Evolutionary conservation across 2,329 filamentous ascomycete genomes (phyloP), one percentile per base, ranked within the genome.

Genomic region (Epichloe sp.): DNA sequence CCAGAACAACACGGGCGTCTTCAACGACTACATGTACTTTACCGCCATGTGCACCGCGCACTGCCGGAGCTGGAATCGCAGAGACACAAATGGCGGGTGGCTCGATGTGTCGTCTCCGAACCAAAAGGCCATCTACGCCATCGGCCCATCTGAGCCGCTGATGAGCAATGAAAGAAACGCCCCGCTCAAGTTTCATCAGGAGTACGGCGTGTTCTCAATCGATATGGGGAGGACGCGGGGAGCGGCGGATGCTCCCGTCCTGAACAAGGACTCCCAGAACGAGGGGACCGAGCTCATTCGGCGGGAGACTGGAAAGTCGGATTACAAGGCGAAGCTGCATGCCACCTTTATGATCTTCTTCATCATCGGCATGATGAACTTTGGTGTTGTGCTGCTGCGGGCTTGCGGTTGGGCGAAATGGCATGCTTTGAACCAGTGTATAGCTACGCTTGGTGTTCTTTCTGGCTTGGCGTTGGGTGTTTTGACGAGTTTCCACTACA

Each of bases 171-270:
- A 66, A 37, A 49, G 59, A 2, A 63, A 64, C 11, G 75, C 73
- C 0, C 64, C 65, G 11, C 67, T 82, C 50, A 71, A 71, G 58
- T 71, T 73, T 42, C 80, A 83, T 60, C 60, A 65, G 42, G 69
- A 68, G 44, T 78, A 76, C 56, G 79, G 80, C 44, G 62, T 63
- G 6, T 83, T 83, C 61, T 68, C 63, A 2, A 72, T 83, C 61
- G 72, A 83, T 60, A 67, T 83, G 63, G 67, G 66, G 23, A 67
- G 68, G 42, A 79, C 79, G 0, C 68, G 72, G 4, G 76, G 76
- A 3, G 50, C 59, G 2, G 65, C 62, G 4, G 71, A 69, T 4
- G 63, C 73, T 1, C 71, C 76, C 1, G 61, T 59, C 47, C 63
- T 75, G 43, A 61, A 62, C 19, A 58, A 59, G 17, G 57, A 62